A percentile compares a stretch with the other conserved stretches of the same genome.
These are phyloP conservation scores for Exophiala sp. DNA, from an alignment of 2,329 filamentous ascomycete genomes.

Conservation along the genomic window DNA sequence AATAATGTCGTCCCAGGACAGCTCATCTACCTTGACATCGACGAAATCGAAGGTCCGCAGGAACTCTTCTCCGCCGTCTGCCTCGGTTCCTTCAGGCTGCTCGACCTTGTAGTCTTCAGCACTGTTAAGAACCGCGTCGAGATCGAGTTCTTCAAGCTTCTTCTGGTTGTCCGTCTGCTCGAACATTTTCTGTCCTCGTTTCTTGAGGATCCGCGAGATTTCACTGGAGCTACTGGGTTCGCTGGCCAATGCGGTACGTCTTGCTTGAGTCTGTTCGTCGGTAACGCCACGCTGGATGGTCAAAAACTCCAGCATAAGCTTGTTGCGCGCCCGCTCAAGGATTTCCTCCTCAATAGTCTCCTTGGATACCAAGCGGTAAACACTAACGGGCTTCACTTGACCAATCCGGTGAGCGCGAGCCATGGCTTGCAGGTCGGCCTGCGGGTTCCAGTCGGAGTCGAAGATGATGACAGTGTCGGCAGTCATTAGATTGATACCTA, in stretches of 20 bases:
- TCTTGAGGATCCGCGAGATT: slow-evolving; percentile 93
- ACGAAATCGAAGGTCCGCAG: slow-evolving; percentile 86
- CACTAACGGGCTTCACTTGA: slow-evolving; percentile 90
- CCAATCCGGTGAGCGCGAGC: slow-evolving; percentile 96
- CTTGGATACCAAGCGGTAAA: slow-evolving; percentile 93
- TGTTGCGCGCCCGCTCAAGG: slow-evolving; percentile 90
- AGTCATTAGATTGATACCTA: slow-evolving; percentile 99
- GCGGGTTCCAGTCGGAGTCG: slow-evolving; percentile 98
- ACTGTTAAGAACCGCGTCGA: slow-evolving; percentile 93
- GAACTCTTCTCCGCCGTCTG: slow-evolving; percentile 94
- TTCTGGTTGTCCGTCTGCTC: slow-evolving; percentile 95
- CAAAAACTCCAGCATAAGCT: slow-evolving; percentile 92
- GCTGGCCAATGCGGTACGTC: slow-evolving; percentile 54
- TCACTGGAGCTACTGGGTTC: slow-evolving; percentile 89
- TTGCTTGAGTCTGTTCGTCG: slow-evolving; percentile 74
- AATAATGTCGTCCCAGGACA: slow-evolving; percentile 98
- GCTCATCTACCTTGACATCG: slow-evolving; percentile 86
- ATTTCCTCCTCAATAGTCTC: slow-evolving; percentile 98
- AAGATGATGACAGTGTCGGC: slow-evolving; percentile 97
- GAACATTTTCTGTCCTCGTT: slow-evolving; percentile 98
- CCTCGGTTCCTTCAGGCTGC: slow-evolving; percentile 87
- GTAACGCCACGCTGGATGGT: slow-evolving; percentile 96
- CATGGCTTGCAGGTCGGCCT: slow-evolving; percentile 97
- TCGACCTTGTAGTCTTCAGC: slow-evolving; percentile 96
- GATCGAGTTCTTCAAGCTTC: slow-evolving; percentile 93